Conservation (phyloP, 2,329 filamentous ascomycete species). For the Monosporascus sp. region DNA sequence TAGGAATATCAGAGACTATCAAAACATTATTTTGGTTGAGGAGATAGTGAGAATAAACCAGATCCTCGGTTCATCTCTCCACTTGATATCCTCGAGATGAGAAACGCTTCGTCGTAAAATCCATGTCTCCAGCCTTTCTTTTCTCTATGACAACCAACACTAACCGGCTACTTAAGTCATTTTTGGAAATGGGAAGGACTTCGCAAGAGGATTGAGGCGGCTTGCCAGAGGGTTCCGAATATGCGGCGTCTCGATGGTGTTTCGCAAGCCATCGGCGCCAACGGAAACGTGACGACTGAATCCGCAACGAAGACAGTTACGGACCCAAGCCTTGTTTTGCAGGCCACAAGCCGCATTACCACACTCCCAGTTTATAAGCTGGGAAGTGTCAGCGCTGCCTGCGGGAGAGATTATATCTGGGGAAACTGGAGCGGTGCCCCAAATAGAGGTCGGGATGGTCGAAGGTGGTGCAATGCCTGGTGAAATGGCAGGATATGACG, state of each 20-base stretch:
- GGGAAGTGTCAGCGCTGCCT: background rate
- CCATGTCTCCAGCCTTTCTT: background rate
- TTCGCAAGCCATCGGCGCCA: too few relatives aligned
- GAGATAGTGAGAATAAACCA: background rate
- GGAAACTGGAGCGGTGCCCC: background rate
- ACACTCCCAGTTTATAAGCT: background rate
- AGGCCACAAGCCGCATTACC: background rate
- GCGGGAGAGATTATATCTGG: background rate
- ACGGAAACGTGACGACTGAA: too few relatives aligned
- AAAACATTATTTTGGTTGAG: background rate
- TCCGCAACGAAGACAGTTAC: background rate
- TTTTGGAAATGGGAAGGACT: background rate
- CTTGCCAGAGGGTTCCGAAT: too few relatives aligned
- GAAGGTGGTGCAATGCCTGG: background rate
- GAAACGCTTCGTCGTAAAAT: background rate
- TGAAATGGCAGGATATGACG: background rate
- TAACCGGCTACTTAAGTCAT: background rate
- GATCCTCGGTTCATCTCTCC: background rate
- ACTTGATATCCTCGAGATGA: background rate
- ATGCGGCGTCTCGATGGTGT: too few relatives aligned
- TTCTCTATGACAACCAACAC: background rate
- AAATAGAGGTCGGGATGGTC: background rate
- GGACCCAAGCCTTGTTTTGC: background rate
- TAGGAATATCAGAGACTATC: background rate
- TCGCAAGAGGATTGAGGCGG: too few relatives aligned